These are phyloP conservation scores for Dendrobium nobile DNA, from an alignment of 106 monocot genomes.

Conservation along the genomic window DNA sequence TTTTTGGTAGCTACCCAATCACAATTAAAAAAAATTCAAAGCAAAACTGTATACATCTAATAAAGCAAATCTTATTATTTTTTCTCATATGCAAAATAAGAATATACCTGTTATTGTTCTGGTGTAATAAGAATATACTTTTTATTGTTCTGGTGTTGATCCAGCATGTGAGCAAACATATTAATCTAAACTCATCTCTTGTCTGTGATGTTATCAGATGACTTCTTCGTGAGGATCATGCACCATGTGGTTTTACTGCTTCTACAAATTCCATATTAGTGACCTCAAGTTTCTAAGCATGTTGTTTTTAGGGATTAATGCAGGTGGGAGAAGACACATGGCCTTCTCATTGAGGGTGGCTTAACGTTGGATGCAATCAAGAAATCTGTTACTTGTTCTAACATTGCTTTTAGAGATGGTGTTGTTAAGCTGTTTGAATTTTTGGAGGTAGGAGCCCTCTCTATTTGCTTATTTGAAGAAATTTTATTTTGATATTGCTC, in stretches of 20 bases:
- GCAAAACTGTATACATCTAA: background rate
- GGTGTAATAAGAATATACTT: background rate
- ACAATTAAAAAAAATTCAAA: background rate
- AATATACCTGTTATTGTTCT: background rate
- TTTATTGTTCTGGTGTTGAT: background rate
- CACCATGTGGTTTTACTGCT: background rate
- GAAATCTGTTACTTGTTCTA: conserved; percentile 53
- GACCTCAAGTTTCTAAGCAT: background rate
- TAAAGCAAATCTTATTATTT: background rate
- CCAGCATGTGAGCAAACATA: background rate
- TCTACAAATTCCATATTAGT: background rate
- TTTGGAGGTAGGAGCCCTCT: conserved; percentile 39
- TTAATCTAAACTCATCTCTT: background rate
- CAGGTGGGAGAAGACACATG: conserved; percentile 90
- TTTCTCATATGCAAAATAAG: background rate
- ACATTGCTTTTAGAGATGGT: conserved; percentile 75
- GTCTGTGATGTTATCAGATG: background rate
- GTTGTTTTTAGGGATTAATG: background rate
- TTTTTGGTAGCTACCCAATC: background rate
- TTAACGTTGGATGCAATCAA: conserved; percentile 61
- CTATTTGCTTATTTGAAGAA: background rate
- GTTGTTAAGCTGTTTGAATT: conserved; percentile 61
- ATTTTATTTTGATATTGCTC: no score
- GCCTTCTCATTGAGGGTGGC: conserved; percentile 79
- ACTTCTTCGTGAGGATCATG: no score